Evolutionary conservation across 176 grass and related monocot species (phyloP), one percentile per base, ranked within the genome.

Genomic region (Cenchrus purpureus): DNA sequence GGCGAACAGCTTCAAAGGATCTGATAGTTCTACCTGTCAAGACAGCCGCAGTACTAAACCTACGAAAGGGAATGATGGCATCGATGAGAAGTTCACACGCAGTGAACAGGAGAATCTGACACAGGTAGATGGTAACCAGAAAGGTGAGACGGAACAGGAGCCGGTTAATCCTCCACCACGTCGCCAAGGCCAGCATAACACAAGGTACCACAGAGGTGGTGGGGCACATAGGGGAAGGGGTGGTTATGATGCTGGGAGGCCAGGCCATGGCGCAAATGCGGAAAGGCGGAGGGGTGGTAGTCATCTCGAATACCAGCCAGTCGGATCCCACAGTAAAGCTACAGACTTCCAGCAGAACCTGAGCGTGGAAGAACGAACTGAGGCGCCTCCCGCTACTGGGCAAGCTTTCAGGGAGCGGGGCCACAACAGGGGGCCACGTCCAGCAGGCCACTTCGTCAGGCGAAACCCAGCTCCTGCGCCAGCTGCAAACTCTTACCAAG

Each of bases 291-390:
- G 78, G 80, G 91, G 74, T 61, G 87, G 70, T 59, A 28, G 80
- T 56, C 93, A 92, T 67, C 84, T 86, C 5, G 93, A 90, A 67
- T 95, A 95, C 78, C 93, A 92, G 71, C 90, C 90, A 14, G 80
- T 95, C 7, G 90, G 80, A 73, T 74, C 90, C 61, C 66, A 81
- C 71, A 84, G 56, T 50, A 94, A 88, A 71, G 40, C 86, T 6
- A 22, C 55, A 31, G 88, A 88, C 61, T 84, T 73, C 71, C 86
- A 82, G 70, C 80, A 72, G 74, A 88, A 92, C 83, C 74, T 60
- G 12, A 59, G 59, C 56, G 62, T 59, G 8, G 86, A 86, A 12
- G 88, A 89, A 42, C 80, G 49, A 10, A 76, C n/a, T 0, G 76
- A 84, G 16, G 80, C 72, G 7, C 78, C 59, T 63, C 61, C 73